Conservation (phyloP, 768 basidiomycete species). For the Lactarius deliciosus region DNA sequence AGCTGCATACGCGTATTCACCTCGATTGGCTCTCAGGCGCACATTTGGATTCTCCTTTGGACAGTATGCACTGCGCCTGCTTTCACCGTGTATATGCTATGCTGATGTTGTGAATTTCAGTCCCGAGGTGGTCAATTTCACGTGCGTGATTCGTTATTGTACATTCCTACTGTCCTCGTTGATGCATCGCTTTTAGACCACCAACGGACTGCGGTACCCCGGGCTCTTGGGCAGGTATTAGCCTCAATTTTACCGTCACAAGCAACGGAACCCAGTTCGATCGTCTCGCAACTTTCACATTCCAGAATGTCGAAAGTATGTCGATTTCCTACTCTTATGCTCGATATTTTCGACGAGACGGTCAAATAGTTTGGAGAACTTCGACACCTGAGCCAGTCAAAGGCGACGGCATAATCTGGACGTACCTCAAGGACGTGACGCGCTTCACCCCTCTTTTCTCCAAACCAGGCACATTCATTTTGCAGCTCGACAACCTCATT, state of each 20-base stretch:
- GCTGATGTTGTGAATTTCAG: constrained; percentile 30
- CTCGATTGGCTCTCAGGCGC: constrained; percentile 42
- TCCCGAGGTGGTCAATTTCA: constrained; percentile 61
- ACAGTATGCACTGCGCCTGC: constrained; percentile 42
- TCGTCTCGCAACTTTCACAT: constrained; percentile 68
- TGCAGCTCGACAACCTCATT: constrained; percentile 72
- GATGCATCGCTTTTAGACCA: constrained; percentile 45
- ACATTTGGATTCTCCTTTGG: constrained; percentile 75
- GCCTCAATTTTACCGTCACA: constrained; percentile 74
- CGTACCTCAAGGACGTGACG: constrained; percentile 72
- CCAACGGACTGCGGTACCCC: constrained; percentile 67
- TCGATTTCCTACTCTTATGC: background rate
- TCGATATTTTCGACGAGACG: background rate
- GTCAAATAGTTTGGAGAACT: constrained; percentile 65
- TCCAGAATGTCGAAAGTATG: constrained; percentile 76
- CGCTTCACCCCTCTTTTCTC: constrained; percentile 70
- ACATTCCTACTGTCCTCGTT: background rate
- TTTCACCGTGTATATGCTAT: background rate
- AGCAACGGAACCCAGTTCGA: constrained; percentile 79
- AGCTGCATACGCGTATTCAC: constrained; percentile 1
- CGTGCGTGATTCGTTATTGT: constrained; percentile 40
- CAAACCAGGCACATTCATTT: constrained; percentile 63
- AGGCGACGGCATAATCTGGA: constrained; percentile 75
- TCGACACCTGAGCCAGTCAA: constrained; percentile 69
- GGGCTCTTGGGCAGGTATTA: constrained; percentile 75